Conservation (phyloP, 202 grass and related monocot genomes). For the Brachypodium distachyon region DNA sequence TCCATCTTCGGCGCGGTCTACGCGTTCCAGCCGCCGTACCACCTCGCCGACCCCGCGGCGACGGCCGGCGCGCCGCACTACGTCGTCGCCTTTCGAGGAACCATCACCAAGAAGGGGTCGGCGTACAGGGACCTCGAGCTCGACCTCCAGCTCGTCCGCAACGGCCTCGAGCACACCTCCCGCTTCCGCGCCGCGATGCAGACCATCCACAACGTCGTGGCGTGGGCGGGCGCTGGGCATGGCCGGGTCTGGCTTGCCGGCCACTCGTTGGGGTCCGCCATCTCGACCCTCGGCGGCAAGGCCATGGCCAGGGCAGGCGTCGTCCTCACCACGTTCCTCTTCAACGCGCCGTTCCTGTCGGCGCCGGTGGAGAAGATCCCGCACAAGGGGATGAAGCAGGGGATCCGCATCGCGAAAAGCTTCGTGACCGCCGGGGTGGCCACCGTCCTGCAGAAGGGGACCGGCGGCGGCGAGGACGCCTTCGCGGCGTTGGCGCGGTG, state of each 20-base stretch:
- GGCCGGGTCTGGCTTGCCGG: constrained; percentile 50
- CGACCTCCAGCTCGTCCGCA: constrained; percentile 39
- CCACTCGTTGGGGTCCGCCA: constrained; percentile 64
- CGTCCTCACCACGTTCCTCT: constrained; percentile 58
- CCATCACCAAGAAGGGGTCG: constrained; percentile 36
- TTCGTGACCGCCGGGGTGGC: constrained; percentile 49
- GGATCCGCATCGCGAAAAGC: constrained; percentile 39
- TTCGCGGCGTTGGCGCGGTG: constrained; percentile 50
- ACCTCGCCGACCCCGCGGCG: not conserved
- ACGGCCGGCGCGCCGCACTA: constrained; percentile 26
- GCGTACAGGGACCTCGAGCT: constrained; percentile 34
- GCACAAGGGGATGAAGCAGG: constrained; percentile 26
- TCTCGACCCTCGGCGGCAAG: constrained; percentile 51
- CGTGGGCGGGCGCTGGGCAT: not conserved
- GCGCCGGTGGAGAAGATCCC: constrained; percentile 52
- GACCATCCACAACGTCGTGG: constrained; percentile 23
- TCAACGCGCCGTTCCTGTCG: constrained; percentile 62
- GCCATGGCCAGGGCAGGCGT: constrained; percentile 35
- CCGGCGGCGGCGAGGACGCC: not conserved
- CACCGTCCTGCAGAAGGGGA: constrained; percentile 12
- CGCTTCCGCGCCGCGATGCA: constrained; percentile 31
- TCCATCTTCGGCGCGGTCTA: constrained; percentile 69
- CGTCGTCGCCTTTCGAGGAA: constrained; percentile 69
- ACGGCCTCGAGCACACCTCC: constrained; percentile 34
- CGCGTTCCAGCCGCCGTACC: constrained; percentile 30